Evolutionary conservation across 208 protist species (phyloP).

Genomic region (Porcisia hertigi): DNA sequence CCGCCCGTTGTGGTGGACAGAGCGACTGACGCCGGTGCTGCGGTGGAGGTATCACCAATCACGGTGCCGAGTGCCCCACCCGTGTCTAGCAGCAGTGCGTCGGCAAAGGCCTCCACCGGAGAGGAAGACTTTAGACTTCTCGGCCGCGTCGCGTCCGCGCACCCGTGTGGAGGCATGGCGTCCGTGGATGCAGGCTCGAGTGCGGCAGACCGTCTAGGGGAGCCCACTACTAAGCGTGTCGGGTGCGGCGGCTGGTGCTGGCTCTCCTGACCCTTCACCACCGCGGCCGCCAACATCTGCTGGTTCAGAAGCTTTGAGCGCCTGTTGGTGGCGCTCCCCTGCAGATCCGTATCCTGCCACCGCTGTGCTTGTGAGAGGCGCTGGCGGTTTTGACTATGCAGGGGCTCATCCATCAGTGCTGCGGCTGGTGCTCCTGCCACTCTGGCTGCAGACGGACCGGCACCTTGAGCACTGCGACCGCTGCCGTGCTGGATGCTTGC

Average conservation of each 20-base stretch:
- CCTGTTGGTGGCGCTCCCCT: background rate
- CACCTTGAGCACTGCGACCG: background rate
- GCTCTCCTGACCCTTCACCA: background rate
- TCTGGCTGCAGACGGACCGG: background rate
- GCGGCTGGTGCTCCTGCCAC: background rate
- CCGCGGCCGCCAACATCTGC: background rate
- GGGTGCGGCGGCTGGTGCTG: background rate
- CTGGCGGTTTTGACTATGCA: background rate
- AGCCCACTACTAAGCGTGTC: background rate
- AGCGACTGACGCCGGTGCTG: constrained; percentile 3
- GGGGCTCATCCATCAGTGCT: background rate
- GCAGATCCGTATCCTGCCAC: background rate
- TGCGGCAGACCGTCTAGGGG: background rate
- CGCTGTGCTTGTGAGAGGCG: background rate
- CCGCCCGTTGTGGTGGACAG: constrained; percentile 13
- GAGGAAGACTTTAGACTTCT: constrained; percentile 4
- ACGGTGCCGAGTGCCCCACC: background rate
- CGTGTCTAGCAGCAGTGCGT: constrained; percentile 40
- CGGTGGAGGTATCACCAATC: background rate
- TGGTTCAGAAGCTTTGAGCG: background rate
- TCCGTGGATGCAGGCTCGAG: background rate
- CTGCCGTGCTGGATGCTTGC: background rate
- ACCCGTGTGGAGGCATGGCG: background rate
- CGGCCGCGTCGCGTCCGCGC: background rate
- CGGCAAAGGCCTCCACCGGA: constrained; percentile 50